A percentile compares a stretch with the other conserved stretches of the same genome.
Evolutionary conservation across 106 monocot species (phyloP).

Genomic region (Dioscorea dumetorum): DNA sequence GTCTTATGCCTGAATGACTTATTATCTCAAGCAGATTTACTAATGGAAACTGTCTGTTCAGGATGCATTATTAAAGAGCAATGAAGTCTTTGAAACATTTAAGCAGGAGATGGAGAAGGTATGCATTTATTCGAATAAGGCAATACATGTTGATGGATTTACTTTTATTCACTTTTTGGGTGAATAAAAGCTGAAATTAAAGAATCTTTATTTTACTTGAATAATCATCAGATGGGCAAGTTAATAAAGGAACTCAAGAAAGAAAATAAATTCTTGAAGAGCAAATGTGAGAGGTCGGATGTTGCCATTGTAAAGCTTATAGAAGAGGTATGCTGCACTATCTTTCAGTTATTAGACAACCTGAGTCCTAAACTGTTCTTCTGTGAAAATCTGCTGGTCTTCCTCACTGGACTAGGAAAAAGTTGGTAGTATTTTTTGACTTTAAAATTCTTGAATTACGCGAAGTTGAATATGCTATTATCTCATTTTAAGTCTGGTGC

Average conservation of each 20-base stretch:
- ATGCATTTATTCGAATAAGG: slow-evolving; percentile 3
- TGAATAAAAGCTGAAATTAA: not conserved
- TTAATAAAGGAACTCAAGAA: slow-evolving; percentile 90
- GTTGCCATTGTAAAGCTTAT: slow-evolving; percentile 82
- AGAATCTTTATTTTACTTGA: not conserved
- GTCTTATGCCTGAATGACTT: no score
- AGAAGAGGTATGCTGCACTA: slow-evolving; percentile 61
- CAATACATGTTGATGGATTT: slow-evolving; percentile 1
- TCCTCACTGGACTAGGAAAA: no score
- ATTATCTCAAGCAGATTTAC: no score
- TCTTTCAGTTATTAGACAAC: not conserved
- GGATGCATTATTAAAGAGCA: slow-evolving; percentile 90
- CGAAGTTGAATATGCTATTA: no score
- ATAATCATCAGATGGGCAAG: slow-evolving; percentile 71
- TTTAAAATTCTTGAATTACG: no score
- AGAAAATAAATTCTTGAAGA: slow-evolving; percentile 88
- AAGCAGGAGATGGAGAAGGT: slow-evolving; percentile 99
- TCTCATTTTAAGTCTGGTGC: no score
- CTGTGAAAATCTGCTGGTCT: no score
- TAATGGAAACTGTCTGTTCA: slow-evolving; percentile 23
- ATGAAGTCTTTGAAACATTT: slow-evolving; percentile 93
- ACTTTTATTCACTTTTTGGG: not conserved
- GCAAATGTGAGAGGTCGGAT: slow-evolving; percentile 92
- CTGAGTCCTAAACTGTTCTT: no score
- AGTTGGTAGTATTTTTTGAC: no score